These are phyloP conservation scores for Cucurbita pepo DNA, from an alignment of 306 rosid species.

Conservation along the genomic window DNA sequence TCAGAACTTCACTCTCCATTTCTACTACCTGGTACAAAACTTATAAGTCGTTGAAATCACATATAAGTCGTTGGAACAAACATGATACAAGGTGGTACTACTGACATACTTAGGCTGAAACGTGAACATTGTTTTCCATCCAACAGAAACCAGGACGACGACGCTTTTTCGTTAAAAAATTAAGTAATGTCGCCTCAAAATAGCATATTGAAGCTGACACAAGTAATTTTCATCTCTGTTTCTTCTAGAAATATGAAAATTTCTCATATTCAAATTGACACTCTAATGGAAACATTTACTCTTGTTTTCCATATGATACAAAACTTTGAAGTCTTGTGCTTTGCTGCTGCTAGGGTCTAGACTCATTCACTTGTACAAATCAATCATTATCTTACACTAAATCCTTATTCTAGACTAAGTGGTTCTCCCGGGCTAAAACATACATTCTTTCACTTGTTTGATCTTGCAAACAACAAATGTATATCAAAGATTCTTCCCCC, in stretches of 20 bases:
- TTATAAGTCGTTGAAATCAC: not conserved
- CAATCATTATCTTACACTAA: not conserved
- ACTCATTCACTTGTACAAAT: not conserved
- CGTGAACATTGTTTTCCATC: not conserved
- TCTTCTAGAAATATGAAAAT: not conserved
- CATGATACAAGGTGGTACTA: not conserved
- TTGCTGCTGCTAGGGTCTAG: not conserved
- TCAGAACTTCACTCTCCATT: conserved; percentile 62
- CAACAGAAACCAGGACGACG: not conserved
- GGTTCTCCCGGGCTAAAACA: not conserved
- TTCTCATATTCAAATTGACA: not conserved
- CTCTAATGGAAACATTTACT: not conserved
- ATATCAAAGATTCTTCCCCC: not conserved
- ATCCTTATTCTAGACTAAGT: not conserved
- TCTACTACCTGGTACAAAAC: conserved; percentile 36
- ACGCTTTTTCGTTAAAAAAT: not conserved
- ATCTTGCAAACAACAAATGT: not conserved
- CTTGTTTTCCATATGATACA: not conserved
- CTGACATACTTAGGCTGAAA: not conserved
- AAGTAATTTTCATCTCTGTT: not conserved
- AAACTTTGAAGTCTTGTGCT: not conserved
- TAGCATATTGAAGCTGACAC: not conserved
- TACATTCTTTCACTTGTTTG: not conserved
- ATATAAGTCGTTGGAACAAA: not conserved
- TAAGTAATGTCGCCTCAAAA: not conserved